Conservation (phyloP, 805 yeast species). For the Isabelozyma gotoi region DNA sequence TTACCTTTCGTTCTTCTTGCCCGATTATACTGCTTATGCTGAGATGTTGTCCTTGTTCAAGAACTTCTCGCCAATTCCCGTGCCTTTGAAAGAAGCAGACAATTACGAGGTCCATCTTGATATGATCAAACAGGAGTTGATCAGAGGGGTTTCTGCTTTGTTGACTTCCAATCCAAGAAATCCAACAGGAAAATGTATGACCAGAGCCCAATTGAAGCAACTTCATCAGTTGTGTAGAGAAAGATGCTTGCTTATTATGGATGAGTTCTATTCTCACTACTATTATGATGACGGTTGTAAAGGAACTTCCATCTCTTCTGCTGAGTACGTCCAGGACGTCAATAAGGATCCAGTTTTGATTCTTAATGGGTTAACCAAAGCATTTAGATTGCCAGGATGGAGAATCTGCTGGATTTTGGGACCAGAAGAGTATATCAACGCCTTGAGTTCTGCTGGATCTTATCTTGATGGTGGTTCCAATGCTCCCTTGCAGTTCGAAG, state of each 20-base stretch:
- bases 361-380: slow-evolving; percentile 60
- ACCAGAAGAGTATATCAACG: slow-evolving; percentile 57
- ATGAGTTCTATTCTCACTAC: slow-evolving; percentile 60
- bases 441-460: slow-evolving; percentile 59
- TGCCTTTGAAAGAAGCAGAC: slow-evolving; percentile 57
- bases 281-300: slow-evolving; percentile 54
- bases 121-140: slow-evolving; percentile 50
- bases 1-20: slow-evolving; percentile 57
- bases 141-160: slow-evolving; percentile 57
- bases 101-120: slow-evolving; percentile 56
- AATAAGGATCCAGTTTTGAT: slow-evolving; percentile 58
- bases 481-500: slow-evolving; percentile 62
- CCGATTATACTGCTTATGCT: slow-evolving; percentile 65
- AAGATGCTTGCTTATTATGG: slow-evolving; percentile 59
- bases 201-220: slow-evolving; percentile 44
- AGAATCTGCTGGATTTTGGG: slow-evolving; percentile 64
- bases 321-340: slow-evolving; percentile 53
- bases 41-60: slow-evolving; percentile 63
- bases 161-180: slow-evolving; percentile 62
- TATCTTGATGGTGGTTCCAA: slow-evolving; percentile 62
- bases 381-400: slow-evolving; percentile 65
- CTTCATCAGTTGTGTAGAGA: slow-evolving; percentile 55
- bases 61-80: slow-evolving; percentile 63
- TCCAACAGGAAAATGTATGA: slow-evolving; percentile 58
- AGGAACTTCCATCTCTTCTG: slow-evolving; percentile 52